phyloP scores from a whole-genome alignment of 805 yeast species.

The Nakazawaea wyomingensis region DNA sequence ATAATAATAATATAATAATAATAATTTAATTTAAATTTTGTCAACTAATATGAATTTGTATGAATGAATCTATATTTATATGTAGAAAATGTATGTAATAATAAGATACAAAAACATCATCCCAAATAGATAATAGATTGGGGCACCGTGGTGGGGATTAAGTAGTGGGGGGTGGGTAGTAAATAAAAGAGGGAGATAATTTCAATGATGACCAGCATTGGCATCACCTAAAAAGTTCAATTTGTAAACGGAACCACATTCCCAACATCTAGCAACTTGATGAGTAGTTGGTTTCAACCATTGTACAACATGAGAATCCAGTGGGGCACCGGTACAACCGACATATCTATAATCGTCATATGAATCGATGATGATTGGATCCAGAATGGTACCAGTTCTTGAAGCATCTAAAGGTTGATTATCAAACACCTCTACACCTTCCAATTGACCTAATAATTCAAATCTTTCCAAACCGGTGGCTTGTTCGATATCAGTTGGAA shows the following conservation, averaged over 20 bases:
- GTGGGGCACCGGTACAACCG: slow-evolving; percentile 96
- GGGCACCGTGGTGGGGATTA: too few species aligned
- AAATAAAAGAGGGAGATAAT: too few species aligned
- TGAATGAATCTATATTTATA: too few species aligned
- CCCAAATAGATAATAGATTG: too few species aligned
- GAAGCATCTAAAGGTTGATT: slow-evolving; percentile 80
- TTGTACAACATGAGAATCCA: slow-evolving; percentile 83
- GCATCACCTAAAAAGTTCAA: slow-evolving; percentile 84
- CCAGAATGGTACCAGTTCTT: slow-evolving; percentile 84
- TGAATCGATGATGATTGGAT: slow-evolving; percentile 86
- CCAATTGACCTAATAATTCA: slow-evolving; percentile 88
- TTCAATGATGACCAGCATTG: slow-evolving; percentile 56
- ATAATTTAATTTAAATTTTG: too few species aligned
- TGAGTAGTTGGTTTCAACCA: slow-evolving; percentile 88
- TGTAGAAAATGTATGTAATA: too few species aligned
- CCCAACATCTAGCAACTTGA: slow-evolving; percentile 94
- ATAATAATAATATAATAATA: too few species aligned
- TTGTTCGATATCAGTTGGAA: slow-evolving; percentile 93
- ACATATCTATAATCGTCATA: slow-evolving; percentile 91
- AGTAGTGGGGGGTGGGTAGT: too few species aligned
- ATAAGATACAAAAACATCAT: too few species aligned
- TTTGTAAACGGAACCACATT: slow-evolving; percentile 94
- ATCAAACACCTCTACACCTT: slow-evolving; percentile 94
- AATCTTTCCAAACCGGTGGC: slow-evolving; percentile 98
- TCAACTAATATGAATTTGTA: too few species aligned